Conservation (phyloP, 202 grass and related monocot species). For the Setaria viridis region DNA sequence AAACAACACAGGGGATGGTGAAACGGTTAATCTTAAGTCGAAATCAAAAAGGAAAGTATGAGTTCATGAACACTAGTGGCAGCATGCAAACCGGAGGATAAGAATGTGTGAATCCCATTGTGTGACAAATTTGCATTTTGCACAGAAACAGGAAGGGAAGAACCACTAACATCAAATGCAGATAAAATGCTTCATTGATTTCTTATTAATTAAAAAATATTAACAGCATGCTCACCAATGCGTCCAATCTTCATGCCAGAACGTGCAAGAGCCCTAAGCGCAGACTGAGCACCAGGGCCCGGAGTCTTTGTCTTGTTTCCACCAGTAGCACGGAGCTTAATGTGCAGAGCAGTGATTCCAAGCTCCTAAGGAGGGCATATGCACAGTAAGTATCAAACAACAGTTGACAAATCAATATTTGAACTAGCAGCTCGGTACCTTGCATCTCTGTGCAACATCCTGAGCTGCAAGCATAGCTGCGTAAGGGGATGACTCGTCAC, state of each 20-base stretch:
- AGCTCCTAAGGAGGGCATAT: conserved; percentile 57
- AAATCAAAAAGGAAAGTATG: neutral
- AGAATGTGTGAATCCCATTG: neutral
- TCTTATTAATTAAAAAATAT: neutral
- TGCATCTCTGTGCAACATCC: conserved; percentile 89
- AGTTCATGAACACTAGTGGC: neutral
- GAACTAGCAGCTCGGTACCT: conserved; percentile 46
- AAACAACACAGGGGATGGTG: neutral
- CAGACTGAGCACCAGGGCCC: conserved; percentile 91
- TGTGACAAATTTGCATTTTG: neutral
- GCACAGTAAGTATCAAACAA: neutral
- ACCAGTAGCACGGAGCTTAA: conserved; percentile 89
- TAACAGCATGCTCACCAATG: conserved; percentile 54
- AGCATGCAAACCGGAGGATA: too few species aligned
- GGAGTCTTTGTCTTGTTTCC: conserved; percentile 96
- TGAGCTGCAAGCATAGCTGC: conserved; percentile 96
- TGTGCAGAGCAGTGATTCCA: conserved; percentile 90
- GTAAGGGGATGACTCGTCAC: conserved; percentile 91
- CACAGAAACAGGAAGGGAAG: neutral
- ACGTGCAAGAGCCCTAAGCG: conserved; percentile 90
- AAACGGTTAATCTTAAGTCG: neutral
- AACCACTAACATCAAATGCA: neutral
- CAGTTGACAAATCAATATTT: neutral
- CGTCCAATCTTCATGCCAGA: conserved; percentile 96
- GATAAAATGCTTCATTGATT: neutral